Evolutionary conservation across 805 yeast genomes (phyloP).

Genomic region (Kuraishia piskuri): DNA sequence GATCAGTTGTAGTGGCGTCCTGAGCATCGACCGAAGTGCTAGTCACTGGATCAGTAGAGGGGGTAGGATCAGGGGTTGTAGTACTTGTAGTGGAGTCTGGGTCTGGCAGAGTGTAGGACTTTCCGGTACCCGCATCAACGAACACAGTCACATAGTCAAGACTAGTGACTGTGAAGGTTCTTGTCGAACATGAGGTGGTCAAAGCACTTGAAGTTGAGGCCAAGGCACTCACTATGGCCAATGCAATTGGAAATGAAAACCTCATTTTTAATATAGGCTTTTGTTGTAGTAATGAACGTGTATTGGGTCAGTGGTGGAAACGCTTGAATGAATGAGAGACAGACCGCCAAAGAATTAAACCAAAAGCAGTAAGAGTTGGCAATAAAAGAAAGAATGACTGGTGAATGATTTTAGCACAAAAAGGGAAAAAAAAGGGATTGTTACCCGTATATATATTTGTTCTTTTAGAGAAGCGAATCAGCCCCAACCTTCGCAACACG

Average conservation of each 20-base stretch:
- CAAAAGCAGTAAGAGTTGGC: neutral
- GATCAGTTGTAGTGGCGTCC: neutral
- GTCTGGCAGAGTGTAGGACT: neutral
- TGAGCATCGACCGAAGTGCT: neutral
- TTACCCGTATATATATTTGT: neutral
- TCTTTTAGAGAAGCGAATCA: neutral
- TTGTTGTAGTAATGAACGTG: neutral
- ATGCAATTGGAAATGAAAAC: slow-evolving; percentile 6
- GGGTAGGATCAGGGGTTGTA: neutral
- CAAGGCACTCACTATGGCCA: slow-evolving; percentile 5
- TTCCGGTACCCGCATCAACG: neutral
- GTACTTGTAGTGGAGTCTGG: neutral
- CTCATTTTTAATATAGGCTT: slow-evolving; percentile 3
- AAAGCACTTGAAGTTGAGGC: slow-evolving; percentile 3
- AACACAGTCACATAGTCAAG: slow-evolving; percentile 1
- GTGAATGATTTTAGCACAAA: neutral
- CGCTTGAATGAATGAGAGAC: neutral
- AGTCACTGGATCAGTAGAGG: neutral
- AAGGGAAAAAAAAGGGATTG: neutral
- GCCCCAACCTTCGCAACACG: neutral
- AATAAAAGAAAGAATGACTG: neutral
- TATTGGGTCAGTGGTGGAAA: neutral
- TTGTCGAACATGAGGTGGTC: slow-evolving; percentile 1
- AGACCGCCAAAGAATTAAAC: neutral
- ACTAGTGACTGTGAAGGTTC: slow-evolving; percentile 5